These are phyloP conservation scores for Gryganskiella cystojenkinii DNA, from an alignment of 192 early-diverging fungal species.

Conservation along the genomic window DNA sequence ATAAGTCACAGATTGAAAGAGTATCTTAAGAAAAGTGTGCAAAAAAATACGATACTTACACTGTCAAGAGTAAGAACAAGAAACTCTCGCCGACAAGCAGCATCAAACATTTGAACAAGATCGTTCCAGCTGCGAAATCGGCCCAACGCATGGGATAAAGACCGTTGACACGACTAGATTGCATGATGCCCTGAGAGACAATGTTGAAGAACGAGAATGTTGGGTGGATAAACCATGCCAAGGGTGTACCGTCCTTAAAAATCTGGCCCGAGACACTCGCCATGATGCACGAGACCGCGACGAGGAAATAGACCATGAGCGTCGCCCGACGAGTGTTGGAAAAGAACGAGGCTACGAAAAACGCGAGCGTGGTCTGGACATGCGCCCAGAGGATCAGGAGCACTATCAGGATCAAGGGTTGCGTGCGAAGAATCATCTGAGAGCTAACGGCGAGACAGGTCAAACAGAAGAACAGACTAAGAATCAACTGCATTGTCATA, in stretches of 20 bases:
- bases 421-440: constrained; percentile 25
- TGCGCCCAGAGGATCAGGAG: constrained; percentile 36
- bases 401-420: constrained; percentile 20
- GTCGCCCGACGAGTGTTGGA: constrained; percentile 37
- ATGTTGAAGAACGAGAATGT: constrained; percentile 42
- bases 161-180: constrained; percentile 27
- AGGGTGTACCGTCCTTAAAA: constrained; percentile 25
- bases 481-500: constrained; percentile 43
- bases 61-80: constrained; percentile 21
- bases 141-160: constrained; percentile 22
- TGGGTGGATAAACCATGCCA: constrained; percentile 41
- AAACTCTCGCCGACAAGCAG: constrained; percentile 37
- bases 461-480: constrained; percentile 29
- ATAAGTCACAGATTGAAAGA: neutral
- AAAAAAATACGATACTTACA: constrained; percentile 18
- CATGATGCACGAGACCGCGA: constrained; percentile 40
- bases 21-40: neutral
- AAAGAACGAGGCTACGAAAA: constrained; percentile 25
- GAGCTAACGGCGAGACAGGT: constrained; percentile 21
- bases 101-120: constrained; percentile 22
- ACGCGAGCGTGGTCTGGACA: constrained; percentile 20
- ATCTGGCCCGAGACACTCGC: constrained; percentile 4
- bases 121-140: constrained; percentile 18
- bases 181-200: neutral
- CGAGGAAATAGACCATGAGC: constrained; percentile 38